Evolutionary conservation across 768 basidiomycete genomes (phyloP), one percentile per base, ranked within the genome.

Genomic region (Russula brevipes): DNA sequence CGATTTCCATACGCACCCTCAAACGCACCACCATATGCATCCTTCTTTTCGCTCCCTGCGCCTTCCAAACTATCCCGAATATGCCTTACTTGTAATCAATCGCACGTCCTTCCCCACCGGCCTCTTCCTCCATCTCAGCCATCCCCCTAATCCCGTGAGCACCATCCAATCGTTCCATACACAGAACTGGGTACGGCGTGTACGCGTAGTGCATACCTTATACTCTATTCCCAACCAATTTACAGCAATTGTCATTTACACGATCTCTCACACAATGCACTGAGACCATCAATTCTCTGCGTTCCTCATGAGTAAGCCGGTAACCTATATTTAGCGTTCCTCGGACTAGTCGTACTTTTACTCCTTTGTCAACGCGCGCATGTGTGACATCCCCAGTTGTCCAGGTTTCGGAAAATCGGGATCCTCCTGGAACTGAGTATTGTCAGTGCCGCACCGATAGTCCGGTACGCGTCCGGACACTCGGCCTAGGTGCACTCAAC

Each of bases 1-100:
- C 38, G 39, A 51, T 39, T 35, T 45, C 36, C 52, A 54, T 49
- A 31, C 36, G 11, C 58, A 42, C 47, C 45, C 39, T 55, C 24
- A 11, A 56, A 51, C 14, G 35, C 54, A 51, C 39, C 49, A 45
- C 17, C 53, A 36, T 49, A 59, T 54, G 57, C 41, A 30, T 51
- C 38, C 24, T 31, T 36, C 39, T 0, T 10, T 54, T 42, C 36
- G n/a, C 51, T 36, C 54, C 47, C 41, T 45, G 24, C 35, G 16
- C 52, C 47, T 64, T 58, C 58, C 57, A 57, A 54, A 41, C 53
- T 47, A 46, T 35, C 53, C 35, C 41, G 24, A 55, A 36, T 64
- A 60, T 64, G 58, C 41, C 45, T 16, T 38, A 50, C 53, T 44
- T 54, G 57, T 59, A 44, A 53, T 63, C 45, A 46, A 51, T 36